Base-by-base conservation (phyloP, 1,284 basidiomycete genomes). In the Malassezia sp. region DNA sequence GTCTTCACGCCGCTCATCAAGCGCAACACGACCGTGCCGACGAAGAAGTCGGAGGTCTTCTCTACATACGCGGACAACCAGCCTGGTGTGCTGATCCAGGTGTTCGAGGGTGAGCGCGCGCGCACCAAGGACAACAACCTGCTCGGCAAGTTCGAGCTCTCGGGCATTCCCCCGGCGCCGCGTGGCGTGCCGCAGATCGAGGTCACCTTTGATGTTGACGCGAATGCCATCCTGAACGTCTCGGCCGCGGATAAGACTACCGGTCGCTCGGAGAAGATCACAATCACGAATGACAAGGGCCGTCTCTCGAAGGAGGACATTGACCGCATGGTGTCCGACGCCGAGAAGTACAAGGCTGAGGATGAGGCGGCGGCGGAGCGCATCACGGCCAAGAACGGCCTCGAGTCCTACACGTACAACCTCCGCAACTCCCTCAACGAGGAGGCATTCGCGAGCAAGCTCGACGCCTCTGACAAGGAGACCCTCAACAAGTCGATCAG, bases 1-100 rank as follows among this genome's bases (percentile, higher is more conserved):
- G 89, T 95, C 73, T 89, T 95, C 83, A 95, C 87, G 36, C 80
- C 86, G 30, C 81, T 97, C 64, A 95, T 96, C 78, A 89, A 88
- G 76, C 83, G 90, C 59, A 97, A 97, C 80, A 96, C 93, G 61
- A 93, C 89, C 45, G 86, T 97, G 61, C 91, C 91, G 40, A 96
- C 91, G 71, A 96, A 95, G 78, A 96, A 96, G 79, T 88, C 88
- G 21, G 88, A 96, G 77, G 84, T 85, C 73, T 96, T 97, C 82
- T 95, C 91, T 39, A 97, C 93, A 32, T 93, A 91, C 77, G 83
- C 89, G 59, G 91, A 97, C 79, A 96, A 97, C 79, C 93, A 97
- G 74, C 88, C 90, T 54, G 87, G 87, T 79, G 91, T 97, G 48
- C 79, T 95, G 69, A 95, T 97, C 75, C 91, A 95, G 74, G 91